Evolutionary conservation across 345 rosid species (phyloP).

Genomic region (Salix purpurea): DNA sequence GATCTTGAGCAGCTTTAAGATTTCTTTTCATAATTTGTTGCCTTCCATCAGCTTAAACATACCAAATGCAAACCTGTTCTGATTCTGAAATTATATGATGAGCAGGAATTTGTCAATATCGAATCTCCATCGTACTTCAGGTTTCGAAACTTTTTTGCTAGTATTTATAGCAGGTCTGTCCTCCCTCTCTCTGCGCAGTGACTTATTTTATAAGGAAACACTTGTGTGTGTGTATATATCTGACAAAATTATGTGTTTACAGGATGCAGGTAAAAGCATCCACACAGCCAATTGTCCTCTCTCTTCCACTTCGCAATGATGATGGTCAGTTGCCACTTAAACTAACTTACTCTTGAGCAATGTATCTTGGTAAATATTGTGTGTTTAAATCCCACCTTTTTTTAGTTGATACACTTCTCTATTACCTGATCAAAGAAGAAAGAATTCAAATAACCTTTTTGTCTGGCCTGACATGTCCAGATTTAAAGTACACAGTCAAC

Average conservation of each 20-base stretch:
- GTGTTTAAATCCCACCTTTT: too few relatives aligned
- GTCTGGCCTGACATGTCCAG: too few relatives aligned
- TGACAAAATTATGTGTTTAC: constrained; percentile 1
- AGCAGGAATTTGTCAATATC: constrained; percentile 86
- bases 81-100: constrained; percentile 15
- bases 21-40: too few relatives aligned
- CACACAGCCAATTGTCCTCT: constrained; percentile 63
- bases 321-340: constrained; percentile 48
- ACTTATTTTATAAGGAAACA: not conserved
- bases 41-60: too few relatives aligned
- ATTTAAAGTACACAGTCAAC: too few relatives aligned
- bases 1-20: too few relatives aligned
- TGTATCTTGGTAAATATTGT: too few relatives aligned
- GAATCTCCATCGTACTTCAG: constrained; percentile 79
- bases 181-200: not conserved
- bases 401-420: not conserved
- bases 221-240: not conserved
- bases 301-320: constrained; percentile 84
- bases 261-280: constrained; percentile 87
- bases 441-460: too few relatives aligned
- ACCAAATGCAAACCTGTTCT: not conserved
- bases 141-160: constrained; percentile 63
- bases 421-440: too few relatives aligned
- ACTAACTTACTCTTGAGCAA: too few relatives aligned
- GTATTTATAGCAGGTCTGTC: constrained; percentile 65